phyloP scores from a whole-genome alignment of 306 rosid species.

The Trichosanthes cucumerina region DNA sequence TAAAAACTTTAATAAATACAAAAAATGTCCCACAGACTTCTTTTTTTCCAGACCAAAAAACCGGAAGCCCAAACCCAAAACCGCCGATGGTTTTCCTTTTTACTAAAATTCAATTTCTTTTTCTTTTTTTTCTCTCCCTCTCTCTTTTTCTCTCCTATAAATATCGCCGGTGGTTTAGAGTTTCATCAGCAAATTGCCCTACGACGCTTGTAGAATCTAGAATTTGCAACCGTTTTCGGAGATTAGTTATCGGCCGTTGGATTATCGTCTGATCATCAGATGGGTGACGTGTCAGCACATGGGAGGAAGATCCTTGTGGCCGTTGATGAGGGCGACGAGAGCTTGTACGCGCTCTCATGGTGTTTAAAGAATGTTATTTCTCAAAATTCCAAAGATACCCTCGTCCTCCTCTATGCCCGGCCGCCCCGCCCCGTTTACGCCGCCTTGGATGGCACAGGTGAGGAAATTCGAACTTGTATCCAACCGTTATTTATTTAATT shows the following conservation, averaged over 20 bases:
- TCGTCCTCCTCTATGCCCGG: conserved; percentile 57
- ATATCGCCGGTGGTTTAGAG: not conserved
- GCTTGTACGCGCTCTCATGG: conserved; percentile 77
- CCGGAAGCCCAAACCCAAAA: not conserved
- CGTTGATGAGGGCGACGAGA: conserved; percentile 84
- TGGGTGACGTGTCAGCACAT: conserved; percentile 33
- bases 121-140: not conserved
- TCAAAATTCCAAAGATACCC: conserved; percentile 45
- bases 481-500: too few relatives aligned
- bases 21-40: conserved; percentile 1
- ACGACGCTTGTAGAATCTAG: not conserved
- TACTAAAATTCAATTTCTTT: not conserved
- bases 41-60: not conserved
- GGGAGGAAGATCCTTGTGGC: conserved; percentile 72
- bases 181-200: not conserved
- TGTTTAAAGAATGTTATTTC: conserved; percentile 46
- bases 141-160: conserved; percentile 4
- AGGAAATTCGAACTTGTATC: not conserved
- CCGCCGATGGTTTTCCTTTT: not conserved
- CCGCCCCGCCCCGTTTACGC: conserved; percentile 39
- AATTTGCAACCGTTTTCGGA: not conserved
- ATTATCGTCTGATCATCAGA: conserved; percentile 1
- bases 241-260: not conserved
- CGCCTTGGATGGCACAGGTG: conserved; percentile 66
- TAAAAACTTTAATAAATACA: not conserved